phyloP scores from a whole-genome alignment of 1,139 yeast genomes.

The Magnusiomyces magnusii region DNA sequence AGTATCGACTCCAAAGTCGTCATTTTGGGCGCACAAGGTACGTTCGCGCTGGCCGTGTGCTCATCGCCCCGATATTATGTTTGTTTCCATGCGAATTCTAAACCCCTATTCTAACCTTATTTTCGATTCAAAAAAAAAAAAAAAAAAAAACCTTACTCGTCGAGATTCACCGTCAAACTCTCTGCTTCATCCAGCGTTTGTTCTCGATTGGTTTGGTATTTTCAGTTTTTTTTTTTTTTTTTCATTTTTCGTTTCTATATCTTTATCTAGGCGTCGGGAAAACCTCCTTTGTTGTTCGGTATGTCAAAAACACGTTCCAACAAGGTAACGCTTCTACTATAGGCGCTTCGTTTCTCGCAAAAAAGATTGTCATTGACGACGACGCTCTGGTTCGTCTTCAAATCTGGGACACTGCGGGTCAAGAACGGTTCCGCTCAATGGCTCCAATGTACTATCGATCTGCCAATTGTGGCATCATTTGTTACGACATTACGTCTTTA shows the following conservation, averaged over 20 bases:
- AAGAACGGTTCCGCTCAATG: constrained; percentile 83
- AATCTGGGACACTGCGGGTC: constrained; percentile 96
- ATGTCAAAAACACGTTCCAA: constrained; percentile 85
- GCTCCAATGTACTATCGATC: constrained; percentile 95
- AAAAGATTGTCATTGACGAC: constrained; percentile 70
- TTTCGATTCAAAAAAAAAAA: background rate
- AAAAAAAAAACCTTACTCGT: too few species aligned
- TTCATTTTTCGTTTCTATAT: background rate
- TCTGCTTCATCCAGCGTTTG: too few species aligned
- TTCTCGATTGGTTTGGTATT: background rate
- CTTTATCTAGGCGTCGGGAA: constrained; percentile 70
- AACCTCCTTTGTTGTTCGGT: constrained; percentile 79
- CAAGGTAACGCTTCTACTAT: constrained; percentile 90
- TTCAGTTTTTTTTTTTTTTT: background rate
- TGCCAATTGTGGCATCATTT: constrained; percentile 90
- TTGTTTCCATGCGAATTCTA: background rate
- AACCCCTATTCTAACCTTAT: background rate
- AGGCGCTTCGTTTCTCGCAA: constrained; percentile 91
- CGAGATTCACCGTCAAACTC: too few species aligned
- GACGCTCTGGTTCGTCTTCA: constrained; percentile 80
- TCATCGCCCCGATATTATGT: background rate
- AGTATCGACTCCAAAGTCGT: constrained; percentile 35
- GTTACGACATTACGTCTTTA: constrained; percentile 88
- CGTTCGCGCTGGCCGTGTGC: constrained; percentile 7
- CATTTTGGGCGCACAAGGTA: constrained; percentile 34